Evolutionary conservation across 352 stramenopile genomes (phyloP), one percentile per base, ranked within the genome.

Genomic region (Phytophthora tentaculata): DNA sequence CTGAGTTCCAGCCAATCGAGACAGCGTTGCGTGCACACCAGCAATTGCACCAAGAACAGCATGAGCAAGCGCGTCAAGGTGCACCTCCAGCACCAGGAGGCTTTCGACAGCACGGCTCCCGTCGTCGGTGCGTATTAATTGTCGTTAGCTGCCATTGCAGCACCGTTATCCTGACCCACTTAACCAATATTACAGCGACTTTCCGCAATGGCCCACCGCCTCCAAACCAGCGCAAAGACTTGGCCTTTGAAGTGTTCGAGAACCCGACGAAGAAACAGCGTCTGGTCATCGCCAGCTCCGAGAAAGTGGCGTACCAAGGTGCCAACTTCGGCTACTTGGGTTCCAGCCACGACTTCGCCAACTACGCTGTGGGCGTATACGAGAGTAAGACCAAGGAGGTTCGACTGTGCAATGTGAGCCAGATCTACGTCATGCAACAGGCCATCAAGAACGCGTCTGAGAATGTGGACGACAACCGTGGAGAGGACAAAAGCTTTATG

Each of bases 381-480:
- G 87, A 95, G 70, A 91, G 88, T 73, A 81, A 78, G 60, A 90
- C 80, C 14, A 78, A 83, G 50, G 79, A 89, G 35, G 87, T 95
- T 44, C 82, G 85, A 26, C 60, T 95, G 28, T 91, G 78, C 76
- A 92, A 94, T 71, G 80, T 95, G 22, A 65, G 79, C 37, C 87
- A 95, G 77, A 69, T 95, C 57, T 95, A 95, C 74, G 85, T 95
- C 51, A 90, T 95, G 85, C 87, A 95, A 58, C 87, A 95, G 62
- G 86, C 70, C 17, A 78, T 94, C 43, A 93, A 93, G 69, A 84
- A 85, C 50, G 71, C 74, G 16, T 80, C 70, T 10, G 83, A 92
- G 59, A 87, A 92, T 28, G 73, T 90, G 41, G 77, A 91, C 61
- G 83, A 90, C 57, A 83, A 88, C 62, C 76, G 75, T 39, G 81